Conservation (phyloP, 208 protist species). For the Herpetomonas muscarum region DNA sequence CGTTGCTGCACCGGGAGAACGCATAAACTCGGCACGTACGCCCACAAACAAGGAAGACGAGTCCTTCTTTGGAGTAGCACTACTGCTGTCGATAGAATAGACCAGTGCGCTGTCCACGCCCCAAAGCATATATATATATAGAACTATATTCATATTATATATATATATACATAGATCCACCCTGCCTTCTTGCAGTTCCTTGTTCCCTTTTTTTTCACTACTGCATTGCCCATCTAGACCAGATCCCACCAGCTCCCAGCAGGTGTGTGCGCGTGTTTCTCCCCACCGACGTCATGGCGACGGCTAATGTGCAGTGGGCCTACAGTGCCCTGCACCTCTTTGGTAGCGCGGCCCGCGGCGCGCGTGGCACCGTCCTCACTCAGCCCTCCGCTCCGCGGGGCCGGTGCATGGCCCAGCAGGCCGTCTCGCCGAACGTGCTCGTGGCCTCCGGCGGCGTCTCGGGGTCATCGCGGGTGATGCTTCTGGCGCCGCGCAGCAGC, state of each 20-base stretch:
- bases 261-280: background rate
- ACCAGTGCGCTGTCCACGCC: too few relatives aligned
- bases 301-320: slow-evolving; percentile 9
- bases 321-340: slow-evolving; percentile 4
- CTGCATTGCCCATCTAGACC: background rate
- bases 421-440: slow-evolving; percentile 10
- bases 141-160: slow-evolving; percentile 1
- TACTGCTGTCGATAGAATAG: too few relatives aligned
- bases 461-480: slow-evolving; percentile 9
- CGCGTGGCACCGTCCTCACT: background rate
- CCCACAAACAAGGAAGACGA: too few relatives aligned
- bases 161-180: slow-evolving; percentile 5
- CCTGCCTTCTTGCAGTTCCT: background rate
- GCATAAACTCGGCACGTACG: too few relatives aligned
- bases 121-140: slow-evolving; percentile 28
- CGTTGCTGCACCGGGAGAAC: too few relatives aligned
- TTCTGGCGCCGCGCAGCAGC: slow-evolving; percentile 27
- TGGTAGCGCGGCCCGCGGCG: background rate
- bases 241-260: background rate
- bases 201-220: background rate
- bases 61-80: too few relatives aligned
- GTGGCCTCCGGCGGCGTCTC: slow-evolving; percentile 2
- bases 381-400: background rate
- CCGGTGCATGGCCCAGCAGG: too few relatives aligned
- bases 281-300: background rate